Evolutionary conservation across 1,284 basidiomycete species (phyloP), one percentile per base, ranked within the genome.

Genomic region (Ceratobasidium sp.): DNA sequence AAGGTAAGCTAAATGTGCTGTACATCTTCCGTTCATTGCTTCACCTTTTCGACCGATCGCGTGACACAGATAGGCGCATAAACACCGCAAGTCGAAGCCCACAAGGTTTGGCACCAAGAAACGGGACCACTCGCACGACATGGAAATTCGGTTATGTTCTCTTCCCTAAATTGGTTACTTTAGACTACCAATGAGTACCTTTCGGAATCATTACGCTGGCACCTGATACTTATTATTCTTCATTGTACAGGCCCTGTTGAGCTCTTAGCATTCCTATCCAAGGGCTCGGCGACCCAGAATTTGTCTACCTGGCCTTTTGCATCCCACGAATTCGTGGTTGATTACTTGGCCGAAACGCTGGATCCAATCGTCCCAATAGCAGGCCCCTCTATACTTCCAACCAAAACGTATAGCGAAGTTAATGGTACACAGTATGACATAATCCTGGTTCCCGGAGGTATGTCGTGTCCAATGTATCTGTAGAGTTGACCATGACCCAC

Each of bases 381-480:
- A 11, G 51, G 51, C 9, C 51, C 51, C 8, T 9, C 51, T 11
- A 22, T 54, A 22, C 9, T 22, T 9, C 51, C 51, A 54, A 11
- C 51, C 11, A 54, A 54, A 22, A 54, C 51, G 9, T 54, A n/a
- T 22, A 22, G 22, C 22, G 17, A 54, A 54, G 51, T 22, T 8
- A 56, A 62, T 19, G 51, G 67, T 19, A 29, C 44, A n/a, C 65
- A 75, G 54, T 72, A 73, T 33, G 74, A 75, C 45, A 57, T 75
- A 0, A n/a, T 72, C 27, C 59, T 51, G 66, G 65, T 75, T 57
- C 74, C 74, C 31, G 74, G 66, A 22, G 74, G 74, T 75, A 36
- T 17, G 74, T 17, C n/a, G 27, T n/a, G n/a, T n/a, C n/a, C n/a
- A n/a, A n/a, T n/a, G n/a, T n/a, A n/a, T 2, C 8, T 19, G 33